These are phyloP conservation scores for Thielaviopsis cerberus DNA, from an alignment of 2,329 filamentous ascomycete genomes.

Conservation along the genomic window DNA sequence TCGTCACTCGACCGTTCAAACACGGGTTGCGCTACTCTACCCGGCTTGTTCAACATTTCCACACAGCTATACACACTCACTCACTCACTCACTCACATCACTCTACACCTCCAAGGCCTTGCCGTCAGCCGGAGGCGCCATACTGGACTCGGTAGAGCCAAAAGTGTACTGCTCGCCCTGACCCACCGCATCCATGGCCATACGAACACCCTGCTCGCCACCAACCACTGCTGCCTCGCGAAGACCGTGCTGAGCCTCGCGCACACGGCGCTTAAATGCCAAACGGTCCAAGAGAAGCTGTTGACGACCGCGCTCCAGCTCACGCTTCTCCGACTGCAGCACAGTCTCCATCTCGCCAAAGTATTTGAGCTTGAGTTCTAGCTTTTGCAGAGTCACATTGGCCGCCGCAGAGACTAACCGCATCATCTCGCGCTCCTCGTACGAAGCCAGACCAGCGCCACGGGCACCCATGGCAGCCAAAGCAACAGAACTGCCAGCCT, in stretches of 20 bases:
- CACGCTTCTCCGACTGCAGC: constrained; percentile 75
- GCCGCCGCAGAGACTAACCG: constrained; percentile 79
- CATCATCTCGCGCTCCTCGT: constrained; percentile 93
- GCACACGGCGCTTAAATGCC: constrained; percentile 71
- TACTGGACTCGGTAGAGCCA: constrained; percentile 17
- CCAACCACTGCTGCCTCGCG: constrained; percentile 31
- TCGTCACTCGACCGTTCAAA: neutral
- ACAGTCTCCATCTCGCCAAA: constrained; percentile 93
- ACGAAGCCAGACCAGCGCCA: constrained; percentile 71
- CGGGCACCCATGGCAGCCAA: constrained; percentile 74
- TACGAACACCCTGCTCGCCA: constrained; percentile 30
- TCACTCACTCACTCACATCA: neutral
- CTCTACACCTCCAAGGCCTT: constrained; percentile 9
- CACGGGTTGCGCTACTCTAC: neutral
- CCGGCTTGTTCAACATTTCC: neutral
- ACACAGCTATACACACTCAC: neutral
- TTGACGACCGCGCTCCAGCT: constrained; percentile 79
- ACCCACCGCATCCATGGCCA: constrained; percentile 28
- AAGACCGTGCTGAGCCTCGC: constrained; percentile 63
- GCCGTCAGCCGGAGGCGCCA: constrained; percentile 7
- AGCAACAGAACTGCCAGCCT: constrained; percentile 53
- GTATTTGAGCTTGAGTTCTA: constrained; percentile 87
- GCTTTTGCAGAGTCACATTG: constrained; percentile 85
- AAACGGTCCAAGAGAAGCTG: constrained; percentile 86
- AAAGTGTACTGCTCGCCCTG: constrained; percentile 37